phyloP scores from a whole-genome alignment of 2,329 filamentous ascomycete species.

The Exophiala mesophila region DNA sequence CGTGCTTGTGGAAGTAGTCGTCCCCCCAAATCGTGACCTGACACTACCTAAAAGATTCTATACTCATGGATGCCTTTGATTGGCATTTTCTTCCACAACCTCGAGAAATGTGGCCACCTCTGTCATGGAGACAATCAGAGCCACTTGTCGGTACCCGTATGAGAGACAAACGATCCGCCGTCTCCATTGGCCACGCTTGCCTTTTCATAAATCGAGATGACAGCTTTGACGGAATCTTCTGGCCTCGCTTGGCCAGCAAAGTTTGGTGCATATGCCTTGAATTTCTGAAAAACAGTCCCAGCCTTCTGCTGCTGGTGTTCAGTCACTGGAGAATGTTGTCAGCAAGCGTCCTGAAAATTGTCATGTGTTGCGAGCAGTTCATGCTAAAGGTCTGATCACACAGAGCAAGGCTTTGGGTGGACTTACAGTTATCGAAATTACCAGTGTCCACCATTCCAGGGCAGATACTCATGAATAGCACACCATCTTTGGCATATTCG shows the following conservation, averaged over 20 bases:
- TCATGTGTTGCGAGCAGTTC: too few relatives aligned
- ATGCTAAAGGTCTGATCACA: conserved; percentile 2
- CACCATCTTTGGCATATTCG: conserved; percentile 45
- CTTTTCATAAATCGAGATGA: conserved; percentile 32
- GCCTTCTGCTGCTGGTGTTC: neutral
- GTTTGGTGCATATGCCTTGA: conserved; percentile 38
- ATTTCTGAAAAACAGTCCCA: conserved; percentile 14
- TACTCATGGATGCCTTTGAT: too few relatives aligned
- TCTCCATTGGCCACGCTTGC: conserved; percentile 43
- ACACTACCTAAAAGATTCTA: too few relatives aligned
- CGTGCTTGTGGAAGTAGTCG: too few relatives aligned
- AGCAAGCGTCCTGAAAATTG: too few relatives aligned
- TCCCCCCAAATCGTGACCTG: too few relatives aligned
- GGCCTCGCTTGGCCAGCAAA: conserved; percentile 36
- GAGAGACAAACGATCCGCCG: conserved; percentile 51
- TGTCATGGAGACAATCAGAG: conserved; percentile 32
- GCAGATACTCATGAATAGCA: conserved; percentile 49
- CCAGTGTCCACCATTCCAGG: conserved; percentile 49
- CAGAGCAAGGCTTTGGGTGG: conserved; percentile 10
- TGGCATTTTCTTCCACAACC: too few relatives aligned
- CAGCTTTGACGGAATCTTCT: conserved; percentile 34
- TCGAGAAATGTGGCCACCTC: neutral
- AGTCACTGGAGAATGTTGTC: neutral
- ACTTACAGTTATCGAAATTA: conserved; percentile 18
- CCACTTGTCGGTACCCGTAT: conserved; percentile 52